Evolutionary conservation across 2,329 filamentous ascomycete species (phyloP).

Genomic region (Phaeosphaeriaceae sp.): DNA sequence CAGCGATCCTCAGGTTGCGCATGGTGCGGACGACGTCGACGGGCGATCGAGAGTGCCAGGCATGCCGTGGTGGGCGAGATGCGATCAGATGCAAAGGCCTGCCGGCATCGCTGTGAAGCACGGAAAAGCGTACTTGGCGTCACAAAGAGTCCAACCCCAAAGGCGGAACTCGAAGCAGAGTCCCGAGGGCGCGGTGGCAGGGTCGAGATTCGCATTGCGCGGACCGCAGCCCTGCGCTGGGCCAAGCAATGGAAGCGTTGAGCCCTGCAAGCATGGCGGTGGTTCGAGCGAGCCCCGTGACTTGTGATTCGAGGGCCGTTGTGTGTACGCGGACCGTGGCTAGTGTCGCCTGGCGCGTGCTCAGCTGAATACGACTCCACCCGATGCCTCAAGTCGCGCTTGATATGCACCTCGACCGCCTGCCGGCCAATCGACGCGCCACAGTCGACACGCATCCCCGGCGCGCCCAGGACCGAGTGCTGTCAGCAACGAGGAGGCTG

Average conservation of each 20-base stretch:
- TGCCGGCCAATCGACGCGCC: not conserved
- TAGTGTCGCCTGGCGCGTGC: constrained; percentile 1
- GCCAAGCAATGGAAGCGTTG: not conserved
- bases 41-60: not conserved
- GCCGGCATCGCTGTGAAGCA: not conserved
- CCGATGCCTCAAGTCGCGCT: not conserved
- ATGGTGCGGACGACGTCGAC: not conserved
- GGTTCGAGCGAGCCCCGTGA: not conserved
- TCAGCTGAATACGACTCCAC: constrained; percentile 19
- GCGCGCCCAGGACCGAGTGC: not conserved
- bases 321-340: constrained; percentile 4
- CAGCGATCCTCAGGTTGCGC: constrained; percentile 28
- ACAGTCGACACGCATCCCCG: not conserved
- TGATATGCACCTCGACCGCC: not conserved
- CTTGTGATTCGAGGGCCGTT: not conserved
- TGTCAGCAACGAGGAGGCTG: not conserved
- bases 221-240: not conserved
- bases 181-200: not conserved
- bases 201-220: not conserved
- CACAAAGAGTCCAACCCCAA: not conserved
- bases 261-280: not conserved
- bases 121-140: not conserved
- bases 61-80: not conserved
- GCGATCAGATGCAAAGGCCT: not conserved
- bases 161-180: not conserved